Evolutionary conservation across 2,329 filamentous ascomycete species (phyloP), one percentile per base, ranked within the genome.

Genomic region (Trichophyton rubrum): DNA sequence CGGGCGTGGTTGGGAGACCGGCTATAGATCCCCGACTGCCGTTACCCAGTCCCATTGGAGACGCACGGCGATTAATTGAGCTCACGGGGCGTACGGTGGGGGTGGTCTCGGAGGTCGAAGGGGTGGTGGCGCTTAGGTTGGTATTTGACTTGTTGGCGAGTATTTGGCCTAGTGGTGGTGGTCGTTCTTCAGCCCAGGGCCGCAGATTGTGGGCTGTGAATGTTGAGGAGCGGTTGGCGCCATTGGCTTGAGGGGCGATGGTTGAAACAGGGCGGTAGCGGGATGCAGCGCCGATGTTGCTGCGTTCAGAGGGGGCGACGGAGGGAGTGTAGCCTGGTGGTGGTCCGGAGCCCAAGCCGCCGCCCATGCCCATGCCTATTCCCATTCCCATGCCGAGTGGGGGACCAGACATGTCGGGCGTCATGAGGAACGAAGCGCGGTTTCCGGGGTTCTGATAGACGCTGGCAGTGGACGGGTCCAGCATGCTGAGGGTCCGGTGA

Each of bases 301-400:
- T 97, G 63, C 93, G 87, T 76, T 97, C 93, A 3, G 90, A 96
- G 0, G 93, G 93, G 1, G 93, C 92, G 66, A 99, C 95, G 0
- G 92, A 97, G 0, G 90, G 85, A 0, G 90, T 82, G 73, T 97
- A 97, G 7, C 82, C 73, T 62, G 53, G 64, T 24, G 41, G 35
- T 38, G 33, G 33, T 38, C 33, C 33, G 11, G 33, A 35, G 33
- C 33, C 33, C 7, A 11, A 35, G 33, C 33, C 33, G 11, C 33
- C 33, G 3, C 35, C 60, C 33, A 33, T 56, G 22, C 51, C 15
- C 30, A 51, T 51, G 6, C 27, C 27, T 6, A 30, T 30, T 30
- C 27, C 27, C 33, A 38, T 38, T 13, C 35, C 67, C 68, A 59
- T 61, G 63, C 60, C 49, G 20, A 53, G 24, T n/a, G 49, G 33